Evolutionary conservation across 2,329 filamentous ascomycete species (phyloP), one percentile per base, ranked within the genome.

Genomic region (Monosporascus sp.): DNA sequence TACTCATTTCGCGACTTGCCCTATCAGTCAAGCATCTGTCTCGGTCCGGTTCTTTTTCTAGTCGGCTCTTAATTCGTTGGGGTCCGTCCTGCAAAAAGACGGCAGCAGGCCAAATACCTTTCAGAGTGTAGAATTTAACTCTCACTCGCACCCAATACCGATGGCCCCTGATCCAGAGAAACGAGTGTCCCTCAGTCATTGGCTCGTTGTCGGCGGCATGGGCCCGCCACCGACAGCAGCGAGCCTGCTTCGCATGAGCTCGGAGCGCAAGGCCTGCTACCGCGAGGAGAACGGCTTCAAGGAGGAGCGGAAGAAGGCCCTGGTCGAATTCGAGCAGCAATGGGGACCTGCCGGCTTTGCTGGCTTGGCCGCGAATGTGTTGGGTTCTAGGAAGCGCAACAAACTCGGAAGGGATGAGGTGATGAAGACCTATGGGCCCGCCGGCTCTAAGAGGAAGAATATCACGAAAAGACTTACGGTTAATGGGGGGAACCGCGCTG

Each of bases 211-310:
- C 15, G 55, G 57, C 17, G 59, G 59, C 31, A 48, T 18, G 5
- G 53, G 58, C 1, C 45, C 46, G 6, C 57, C 57, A 5, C 57
- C 60, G 5, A 54, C 39, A 3, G 27, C 11, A 11, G 18, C 39
- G 6, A 37, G 15, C 47, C 58, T 57, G 34, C 24, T 49, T 9
- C 54, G 51, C 18, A 56, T 59, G 54, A 49, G 50, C 3, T 55
- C 47, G 3, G 60, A 61, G 52, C 56, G 56, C 24, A 60, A 58
- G 18, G 59, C 59, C 44, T 50, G 48, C 3, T 22, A 59, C 45
- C 55, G 54, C 17, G 38, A 49, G 37, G 48, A 20, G 22, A 11
- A 47, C 7, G 52, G 48, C 11, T 39, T 52, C 37, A 27, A 36
- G 5, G 45, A 36, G 25, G 56, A 45, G 2, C 44, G 49, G 5